Percentiles rank a stretch among this genome's conserved stretches.
Conservation (phyloP, 2,329 filamentous ascomycete genomes). For the Exophiala phaeomuriformis region DNA sequence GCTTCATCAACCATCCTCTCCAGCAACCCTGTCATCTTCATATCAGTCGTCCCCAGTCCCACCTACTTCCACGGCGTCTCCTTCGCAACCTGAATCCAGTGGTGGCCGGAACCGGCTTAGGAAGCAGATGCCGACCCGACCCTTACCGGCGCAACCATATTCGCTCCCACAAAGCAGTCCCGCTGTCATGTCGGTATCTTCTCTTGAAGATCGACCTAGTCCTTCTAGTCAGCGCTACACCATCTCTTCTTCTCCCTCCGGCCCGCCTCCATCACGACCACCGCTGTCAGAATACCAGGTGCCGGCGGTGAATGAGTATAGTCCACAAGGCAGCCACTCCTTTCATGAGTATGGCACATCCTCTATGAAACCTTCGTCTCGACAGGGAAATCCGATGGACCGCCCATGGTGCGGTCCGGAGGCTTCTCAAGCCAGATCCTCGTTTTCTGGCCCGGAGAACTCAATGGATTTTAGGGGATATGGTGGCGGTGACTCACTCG, state of each 20-base stretch:
- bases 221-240: constrained; percentile 14
- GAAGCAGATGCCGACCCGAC: constrained; percentile 22
- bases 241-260: constrained; percentile 13
- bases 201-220: constrained; percentile 7
- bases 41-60: constrained; percentile 19
- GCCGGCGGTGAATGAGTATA: constrained; percentile 14
- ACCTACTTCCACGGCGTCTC: constrained; percentile 26
- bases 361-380: constrained; percentile 16
- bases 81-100: constrained; percentile 24
- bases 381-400: background rate
- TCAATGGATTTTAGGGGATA: constrained; percentile 7
- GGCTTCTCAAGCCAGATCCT: constrained; percentile 42
- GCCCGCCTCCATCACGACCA: constrained; percentile 11
- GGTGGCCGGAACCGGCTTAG: constrained; percentile 28
- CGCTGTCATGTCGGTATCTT: constrained; percentile 5
- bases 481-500: constrained; percentile 42
- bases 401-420: constrained; percentile 23
- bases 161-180: constrained; percentile 23
- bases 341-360: constrained; percentile 27
- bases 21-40: constrained; percentile 25
- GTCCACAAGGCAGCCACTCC: constrained; percentile 14
- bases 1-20: constrained; percentile 25
- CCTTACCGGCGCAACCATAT: constrained; percentile 25
- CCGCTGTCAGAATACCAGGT: constrained; percentile 25
- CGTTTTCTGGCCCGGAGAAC: background rate